phyloP scores from a whole-genome alignment of 2,329 filamentous ascomycete species.

The Hymenoscyphus fructigenus region DNA sequence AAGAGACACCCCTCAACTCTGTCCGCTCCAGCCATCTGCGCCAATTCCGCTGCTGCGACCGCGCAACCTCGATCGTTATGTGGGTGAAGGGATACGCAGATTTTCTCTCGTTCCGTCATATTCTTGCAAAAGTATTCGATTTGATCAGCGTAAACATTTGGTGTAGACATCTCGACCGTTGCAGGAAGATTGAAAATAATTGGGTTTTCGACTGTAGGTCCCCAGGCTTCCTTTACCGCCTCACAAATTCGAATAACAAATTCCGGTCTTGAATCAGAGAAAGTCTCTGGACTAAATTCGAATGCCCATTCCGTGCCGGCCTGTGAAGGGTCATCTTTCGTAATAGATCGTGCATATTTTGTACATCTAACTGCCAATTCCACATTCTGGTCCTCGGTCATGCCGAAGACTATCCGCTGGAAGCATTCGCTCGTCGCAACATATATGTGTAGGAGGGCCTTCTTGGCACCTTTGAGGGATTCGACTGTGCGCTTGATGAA shows the following conservation, averaged over 20 bases:
- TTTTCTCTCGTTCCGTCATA: constrained; percentile 80
- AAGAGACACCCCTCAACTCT: constrained; percentile 92
- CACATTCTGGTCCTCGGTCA: constrained; percentile 77
- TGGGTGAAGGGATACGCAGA: constrained; percentile 86
- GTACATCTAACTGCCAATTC: constrained; percentile 83
- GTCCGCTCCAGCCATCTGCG: constrained; percentile 94
- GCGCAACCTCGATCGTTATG: constrained; percentile 94
- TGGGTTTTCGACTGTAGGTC: constrained; percentile 70
- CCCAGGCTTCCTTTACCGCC: constrained; percentile 94
- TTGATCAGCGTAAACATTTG: constrained; percentile 94
- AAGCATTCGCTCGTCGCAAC: constrained; percentile 96
- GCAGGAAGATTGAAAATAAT: constrained; percentile 98
- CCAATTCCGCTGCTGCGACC: constrained; percentile 85
- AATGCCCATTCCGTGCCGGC: constrained; percentile 69
- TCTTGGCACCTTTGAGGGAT: constrained; percentile 83
- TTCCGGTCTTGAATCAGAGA: constrained; percentile 85
- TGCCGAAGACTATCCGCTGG: constrained; percentile 85
- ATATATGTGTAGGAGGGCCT: constrained; percentile 93
- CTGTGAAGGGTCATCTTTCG: constrained; percentile 69
- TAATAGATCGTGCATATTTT: constrained; percentile 82
- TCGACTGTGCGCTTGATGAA: constrained; percentile 89
- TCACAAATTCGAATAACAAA: constrained; percentile 83
- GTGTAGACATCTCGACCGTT: constrained; percentile 91
- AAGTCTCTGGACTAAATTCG: constrained; percentile 83
- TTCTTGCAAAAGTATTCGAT: constrained; percentile 92